Conservation (phyloP, 2,329 filamentous ascomycete genomes). For the Atkinsonella texensis region DNA sequence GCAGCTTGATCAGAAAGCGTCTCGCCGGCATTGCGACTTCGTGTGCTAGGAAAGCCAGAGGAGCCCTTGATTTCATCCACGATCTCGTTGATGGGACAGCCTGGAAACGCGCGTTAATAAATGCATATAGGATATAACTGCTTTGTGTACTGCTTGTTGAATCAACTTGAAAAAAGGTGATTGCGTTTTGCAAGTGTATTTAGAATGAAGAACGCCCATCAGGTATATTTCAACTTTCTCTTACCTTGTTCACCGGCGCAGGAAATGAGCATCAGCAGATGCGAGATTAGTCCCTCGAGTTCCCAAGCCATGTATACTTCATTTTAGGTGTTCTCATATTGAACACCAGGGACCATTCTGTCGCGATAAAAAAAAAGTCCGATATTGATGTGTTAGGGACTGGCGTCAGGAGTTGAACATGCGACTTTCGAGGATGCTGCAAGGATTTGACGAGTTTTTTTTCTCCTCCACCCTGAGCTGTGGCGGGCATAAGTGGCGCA, state of each 20-base stretch:
- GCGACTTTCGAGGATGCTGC: slow-evolving; percentile 5
- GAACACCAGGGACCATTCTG: neutral
- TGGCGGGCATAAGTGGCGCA: neutral
- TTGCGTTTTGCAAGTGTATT: neutral
- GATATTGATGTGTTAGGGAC: neutral
- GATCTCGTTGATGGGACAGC: slow-evolving; percentile 20
- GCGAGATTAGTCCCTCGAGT: slow-evolving; percentile 26
- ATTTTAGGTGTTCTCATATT: slow-evolving; percentile 15
- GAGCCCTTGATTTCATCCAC: slow-evolving; percentile 20
- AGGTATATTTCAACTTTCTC: slow-evolving; percentile 8
- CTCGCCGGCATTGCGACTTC: slow-evolving; percentile 5
- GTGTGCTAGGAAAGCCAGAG: slow-evolving; percentile 9
- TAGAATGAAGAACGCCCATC: neutral
- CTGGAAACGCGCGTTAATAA: slow-evolving; percentile 9
- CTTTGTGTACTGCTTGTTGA: too few species aligned
- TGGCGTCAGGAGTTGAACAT: slow-evolving; percentile 10
- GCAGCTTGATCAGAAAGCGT: slow-evolving; percentile 15
- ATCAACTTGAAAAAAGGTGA: too few species aligned
- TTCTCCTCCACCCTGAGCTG: neutral
- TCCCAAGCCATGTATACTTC: slow-evolving; percentile 22
- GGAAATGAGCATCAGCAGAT: slow-evolving; percentile 23
- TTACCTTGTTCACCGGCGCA: slow-evolving; percentile 27
- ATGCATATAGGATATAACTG: too few species aligned
- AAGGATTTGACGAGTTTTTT: neutral
- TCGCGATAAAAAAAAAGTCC: slow-evolving; percentile 4